Conservation (phyloP, 768 basidiomycete genomes). For the Rhodocollybia butyracea region DNA sequence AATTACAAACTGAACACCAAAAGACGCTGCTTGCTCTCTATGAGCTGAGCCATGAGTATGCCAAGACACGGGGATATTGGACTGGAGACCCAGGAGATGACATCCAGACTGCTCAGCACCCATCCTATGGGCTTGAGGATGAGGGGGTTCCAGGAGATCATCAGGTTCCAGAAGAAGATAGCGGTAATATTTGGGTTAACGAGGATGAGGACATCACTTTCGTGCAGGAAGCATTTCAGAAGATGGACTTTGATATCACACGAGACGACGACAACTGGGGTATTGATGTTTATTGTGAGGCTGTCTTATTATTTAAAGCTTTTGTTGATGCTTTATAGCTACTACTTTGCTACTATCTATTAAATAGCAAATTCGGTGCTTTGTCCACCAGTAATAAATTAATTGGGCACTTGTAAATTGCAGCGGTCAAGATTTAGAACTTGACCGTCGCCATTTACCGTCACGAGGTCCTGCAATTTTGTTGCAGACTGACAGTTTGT, state of each 20-base stretch:
- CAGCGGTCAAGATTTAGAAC: too few relatives aligned
- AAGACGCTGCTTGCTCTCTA: slow-evolving; percentile 18
- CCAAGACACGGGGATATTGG: slow-evolving; percentile 23
- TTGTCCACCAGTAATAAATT: too few relatives aligned
- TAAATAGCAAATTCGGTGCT: too few relatives aligned
- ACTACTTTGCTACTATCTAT: too few relatives aligned
- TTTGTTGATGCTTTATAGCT: too few relatives aligned
- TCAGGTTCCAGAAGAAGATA: slow-evolving; percentile 4
- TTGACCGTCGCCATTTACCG: too few relatives aligned
- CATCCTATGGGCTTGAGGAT: slow-evolving; percentile 13
- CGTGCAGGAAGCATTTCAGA: slow-evolving; percentile 3
- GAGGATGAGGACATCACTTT: slow-evolving; percentile 15
- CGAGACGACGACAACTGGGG: slow-evolving; percentile 20
- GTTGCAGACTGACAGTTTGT: too few relatives aligned
- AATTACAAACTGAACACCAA: slow-evolving; percentile 17
- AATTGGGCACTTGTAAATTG: too few relatives aligned
- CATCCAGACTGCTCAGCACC: neutral
- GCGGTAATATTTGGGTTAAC: slow-evolving; percentile 10
- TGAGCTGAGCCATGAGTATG: slow-evolving; percentile 19
- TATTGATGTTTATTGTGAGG: slow-evolving; percentile 16
- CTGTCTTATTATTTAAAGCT: too few relatives aligned
- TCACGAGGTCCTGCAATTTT: too few relatives aligned
- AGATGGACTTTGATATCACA: slow-evolving; percentile 12
- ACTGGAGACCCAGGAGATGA: slow-evolving; percentile 19
- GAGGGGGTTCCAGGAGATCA: slow-evolving; percentile 1